phyloP scores from a whole-genome alignment of 2,329 filamentous ascomycete genomes.

The Curvularia hawaiiensis region DNA sequence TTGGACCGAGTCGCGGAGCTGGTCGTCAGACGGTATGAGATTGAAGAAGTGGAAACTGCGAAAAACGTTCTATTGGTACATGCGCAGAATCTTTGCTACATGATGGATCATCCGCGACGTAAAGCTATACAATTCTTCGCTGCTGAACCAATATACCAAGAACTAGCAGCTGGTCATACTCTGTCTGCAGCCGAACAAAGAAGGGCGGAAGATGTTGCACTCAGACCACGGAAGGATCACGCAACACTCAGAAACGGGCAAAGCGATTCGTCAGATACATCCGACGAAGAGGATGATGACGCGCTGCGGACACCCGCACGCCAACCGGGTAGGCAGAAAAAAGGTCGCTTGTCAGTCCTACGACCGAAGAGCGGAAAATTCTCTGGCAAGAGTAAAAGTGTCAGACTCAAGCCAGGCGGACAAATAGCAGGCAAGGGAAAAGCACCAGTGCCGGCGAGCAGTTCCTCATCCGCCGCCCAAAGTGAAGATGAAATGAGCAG shows the following conservation, averaged over 20 bases:
- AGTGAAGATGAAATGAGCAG: conserved; percentile 16
- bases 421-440: conserved; percentile 35
- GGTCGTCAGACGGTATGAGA: conserved; percentile 44
- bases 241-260: conserved; percentile 29
- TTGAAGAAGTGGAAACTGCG: conserved; percentile 42
- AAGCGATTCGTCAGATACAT: conserved; percentile 31
- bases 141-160: conserved; percentile 41
- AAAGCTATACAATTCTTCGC: conserved; percentile 37
- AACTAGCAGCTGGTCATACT: conserved; percentile 33
- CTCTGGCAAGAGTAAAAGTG: conserved; percentile 43
- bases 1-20: conserved; percentile 41
- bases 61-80: conserved; percentile 44
- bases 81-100: conserved; percentile 45
- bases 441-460: conserved; percentile 25
- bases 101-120: conserved; percentile 46
- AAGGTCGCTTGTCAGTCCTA: conserved; percentile 42
- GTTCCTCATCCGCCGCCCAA: conserved; percentile 20
- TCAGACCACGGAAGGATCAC: conserved; percentile 39
- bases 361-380: conserved; percentile 44
- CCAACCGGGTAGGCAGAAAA: conserved; percentile 27
- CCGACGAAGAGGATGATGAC: conserved; percentile 25
- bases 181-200: conserved; percentile 39
- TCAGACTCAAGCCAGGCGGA: conserved; percentile 8
- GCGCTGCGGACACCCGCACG: conserved; percentile 29
- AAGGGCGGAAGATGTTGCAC: conserved; percentile 36